phyloP scores from a whole-genome alignment of 1,139 yeast species.

The Scheffersomyces cryptocercus region DNA sequence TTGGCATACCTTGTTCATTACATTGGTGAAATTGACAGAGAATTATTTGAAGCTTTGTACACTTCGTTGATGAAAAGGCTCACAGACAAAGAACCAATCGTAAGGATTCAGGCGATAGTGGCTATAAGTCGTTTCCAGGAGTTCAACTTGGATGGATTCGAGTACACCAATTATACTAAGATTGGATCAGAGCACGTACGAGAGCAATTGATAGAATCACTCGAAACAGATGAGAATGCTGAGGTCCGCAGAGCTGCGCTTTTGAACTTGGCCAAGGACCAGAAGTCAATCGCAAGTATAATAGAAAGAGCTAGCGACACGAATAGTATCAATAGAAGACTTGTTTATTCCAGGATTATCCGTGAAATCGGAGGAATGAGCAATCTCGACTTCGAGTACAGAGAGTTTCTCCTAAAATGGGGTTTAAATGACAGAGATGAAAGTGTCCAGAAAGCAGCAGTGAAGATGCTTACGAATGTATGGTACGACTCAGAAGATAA shows the following conservation, averaged over 20 bases:
- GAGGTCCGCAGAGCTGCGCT: constrained; percentile 89
- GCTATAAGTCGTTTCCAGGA: constrained; percentile 81
- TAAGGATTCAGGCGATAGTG: constrained; percentile 80
- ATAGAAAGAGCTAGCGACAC: constrained; percentile 84
- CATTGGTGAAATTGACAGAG: constrained; percentile 76
- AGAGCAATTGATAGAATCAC: constrained; percentile 50
- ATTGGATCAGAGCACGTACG: constrained; percentile 31
- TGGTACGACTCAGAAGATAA: constrained; percentile 76
- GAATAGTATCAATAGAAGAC: constrained; percentile 68
- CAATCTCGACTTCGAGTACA: constrained; percentile 53
- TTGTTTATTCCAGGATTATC: constrained; percentile 68
- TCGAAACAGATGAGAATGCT: constrained; percentile 79
- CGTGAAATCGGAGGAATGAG: constrained; percentile 71
- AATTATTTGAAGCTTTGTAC: constrained; percentile 62
- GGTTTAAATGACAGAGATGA: constrained; percentile 88
- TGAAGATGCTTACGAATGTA: constrained; percentile 62
- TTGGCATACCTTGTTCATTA: constrained; percentile 72
- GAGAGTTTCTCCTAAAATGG: constrained; percentile 74
- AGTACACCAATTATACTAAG: constrained; percentile 34
- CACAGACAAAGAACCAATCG: constrained; percentile 75
- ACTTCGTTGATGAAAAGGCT: constrained; percentile 64
- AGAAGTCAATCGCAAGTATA: constrained; percentile 56
- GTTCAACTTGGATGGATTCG: constrained; percentile 37
- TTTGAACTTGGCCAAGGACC: constrained; percentile 61
- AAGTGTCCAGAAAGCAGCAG: constrained; percentile 70